Evolutionary conservation across 345 rosid genomes (phyloP).

Genomic region (Pseudoturritis turrita): DNA sequence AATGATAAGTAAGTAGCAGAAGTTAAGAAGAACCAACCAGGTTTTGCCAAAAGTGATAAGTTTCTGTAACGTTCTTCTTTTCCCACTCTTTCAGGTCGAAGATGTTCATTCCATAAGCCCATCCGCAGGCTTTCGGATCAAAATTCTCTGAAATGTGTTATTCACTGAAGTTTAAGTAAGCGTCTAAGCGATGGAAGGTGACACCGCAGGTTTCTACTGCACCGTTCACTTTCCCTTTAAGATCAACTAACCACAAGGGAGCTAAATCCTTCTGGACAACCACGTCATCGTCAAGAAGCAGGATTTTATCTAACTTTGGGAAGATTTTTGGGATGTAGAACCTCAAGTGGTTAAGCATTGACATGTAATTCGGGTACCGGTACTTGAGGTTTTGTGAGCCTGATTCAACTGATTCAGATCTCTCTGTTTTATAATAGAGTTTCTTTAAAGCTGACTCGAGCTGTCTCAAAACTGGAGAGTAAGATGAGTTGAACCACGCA

Average conservation of each 20-base stretch:
- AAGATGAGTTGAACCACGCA: constrained; percentile 43
- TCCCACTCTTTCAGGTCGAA: constrained; percentile 61
- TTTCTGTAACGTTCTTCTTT: constrained; percentile 38
- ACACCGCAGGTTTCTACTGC: constrained; percentile 63
- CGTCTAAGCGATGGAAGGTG: constrained; percentile 47
- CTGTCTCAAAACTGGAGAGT: constrained; percentile 46
- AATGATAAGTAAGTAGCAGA: not conserved
- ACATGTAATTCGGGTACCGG: constrained; percentile 53
- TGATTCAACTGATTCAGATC: constrained; percentile 29
- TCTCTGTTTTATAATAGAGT: constrained; percentile 37
- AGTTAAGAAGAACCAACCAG: constrained; percentile 25
- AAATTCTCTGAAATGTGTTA: constrained; percentile 34
- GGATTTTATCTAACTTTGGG: constrained; percentile 52
- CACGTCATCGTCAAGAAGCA: constrained; percentile 66
- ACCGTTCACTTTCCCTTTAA: constrained; percentile 70
- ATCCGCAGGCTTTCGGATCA: constrained; percentile 52
- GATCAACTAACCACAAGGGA: constrained; percentile 40
- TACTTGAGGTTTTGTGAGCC: constrained; percentile 33
- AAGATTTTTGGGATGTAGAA: constrained; percentile 53
- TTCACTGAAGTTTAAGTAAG: constrained; percentile 56
- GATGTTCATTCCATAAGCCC: constrained; percentile 77
- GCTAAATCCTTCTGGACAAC: constrained; percentile 65
- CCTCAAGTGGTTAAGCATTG: constrained; percentile 59
- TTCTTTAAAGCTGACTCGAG: constrained; percentile 34
- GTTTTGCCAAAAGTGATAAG: constrained; percentile 44